phyloP scores from a whole-genome alignment of 257 asterid genomes.

The Voacanga thouarsii region DNA sequence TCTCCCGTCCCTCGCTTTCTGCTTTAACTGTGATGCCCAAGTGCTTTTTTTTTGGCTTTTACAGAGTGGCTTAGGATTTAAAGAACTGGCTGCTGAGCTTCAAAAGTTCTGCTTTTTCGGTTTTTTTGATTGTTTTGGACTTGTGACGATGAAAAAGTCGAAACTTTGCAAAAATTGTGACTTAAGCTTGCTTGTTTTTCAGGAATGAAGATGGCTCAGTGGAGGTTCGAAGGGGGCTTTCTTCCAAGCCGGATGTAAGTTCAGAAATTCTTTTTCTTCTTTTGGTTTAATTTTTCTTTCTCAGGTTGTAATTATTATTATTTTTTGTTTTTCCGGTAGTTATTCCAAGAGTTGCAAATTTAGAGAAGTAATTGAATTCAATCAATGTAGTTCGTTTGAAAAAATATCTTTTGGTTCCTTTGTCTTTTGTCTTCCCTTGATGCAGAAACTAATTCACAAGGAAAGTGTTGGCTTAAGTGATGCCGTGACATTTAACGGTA shows the following conservation, averaged over 20 bases:
- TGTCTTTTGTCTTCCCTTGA: constrained; percentile 20
- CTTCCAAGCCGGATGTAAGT: constrained; percentile 43
- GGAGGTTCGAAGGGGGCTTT: constrained; percentile 29
- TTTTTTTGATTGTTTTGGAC: background rate
- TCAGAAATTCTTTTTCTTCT: background rate
- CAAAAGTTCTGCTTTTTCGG: background rate
- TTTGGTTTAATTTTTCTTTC: background rate
- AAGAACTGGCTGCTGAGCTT: constrained; percentile 1
- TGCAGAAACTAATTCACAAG: constrained; percentile 38
- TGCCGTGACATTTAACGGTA: constrained; percentile 22
- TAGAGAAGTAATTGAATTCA: background rate
- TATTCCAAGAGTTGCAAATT: background rate
- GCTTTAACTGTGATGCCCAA: background rate
- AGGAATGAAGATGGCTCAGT: constrained; percentile 52
- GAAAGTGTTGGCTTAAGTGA: constrained; percentile 21
- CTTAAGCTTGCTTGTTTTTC: constrained; percentile 16
- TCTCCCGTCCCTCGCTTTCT: constrained; percentile 7
- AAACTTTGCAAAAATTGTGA: background rate
- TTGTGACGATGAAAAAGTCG: background rate
- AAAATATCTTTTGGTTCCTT: background rate
- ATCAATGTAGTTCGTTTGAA: background rate
- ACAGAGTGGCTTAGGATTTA: background rate
- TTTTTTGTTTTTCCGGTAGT: background rate
- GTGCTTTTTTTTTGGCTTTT: background rate
- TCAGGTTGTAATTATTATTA: background rate